These are phyloP conservation scores for Nicotiana sylvestris DNA, from an alignment of 257 asterid species.

Conservation along the genomic window DNA sequence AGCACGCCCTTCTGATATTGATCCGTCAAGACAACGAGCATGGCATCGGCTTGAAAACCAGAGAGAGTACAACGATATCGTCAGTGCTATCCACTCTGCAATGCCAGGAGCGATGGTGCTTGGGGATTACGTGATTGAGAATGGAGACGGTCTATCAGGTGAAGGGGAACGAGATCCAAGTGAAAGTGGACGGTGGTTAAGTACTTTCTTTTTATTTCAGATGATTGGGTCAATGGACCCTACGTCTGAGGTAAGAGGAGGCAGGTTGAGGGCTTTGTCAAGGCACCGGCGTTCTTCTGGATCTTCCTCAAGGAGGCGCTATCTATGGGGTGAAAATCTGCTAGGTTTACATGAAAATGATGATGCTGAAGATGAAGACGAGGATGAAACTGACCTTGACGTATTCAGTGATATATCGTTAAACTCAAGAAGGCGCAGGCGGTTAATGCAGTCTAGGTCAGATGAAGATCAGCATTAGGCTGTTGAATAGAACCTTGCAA, in stretches of 20 bases:
- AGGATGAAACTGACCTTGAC: conserved; percentile 24
- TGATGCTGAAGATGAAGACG: background rate
- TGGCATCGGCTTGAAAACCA: conserved; percentile 76
- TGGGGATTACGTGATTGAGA: conserved; percentile 82
- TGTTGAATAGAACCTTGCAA: no score
- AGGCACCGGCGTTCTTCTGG: conserved; percentile 61
- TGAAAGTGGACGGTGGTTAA: conserved; percentile 56
- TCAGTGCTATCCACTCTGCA: conserved; percentile 72
- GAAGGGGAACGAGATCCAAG: conserved; percentile 34
- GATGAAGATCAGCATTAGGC: conserved; percentile 35
- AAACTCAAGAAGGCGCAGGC: conserved; percentile 48
- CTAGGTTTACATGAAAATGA: conserved; percentile 50
- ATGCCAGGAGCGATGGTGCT: conserved; percentile 83
- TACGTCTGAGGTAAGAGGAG: conserved; percentile 47
- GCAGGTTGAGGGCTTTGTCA: conserved; percentile 58
- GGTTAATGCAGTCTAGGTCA: conserved; percentile 45
- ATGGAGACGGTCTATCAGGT: conserved; percentile 44
- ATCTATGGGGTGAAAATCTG: conserved; percentile 74
- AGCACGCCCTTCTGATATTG: conserved; percentile 75
- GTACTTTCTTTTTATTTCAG: conserved; percentile 76
- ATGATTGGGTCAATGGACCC: conserved; percentile 68
- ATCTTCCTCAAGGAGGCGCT: conserved; percentile 53
- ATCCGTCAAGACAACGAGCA: conserved; percentile 69
- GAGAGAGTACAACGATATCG: conserved; percentile 71
- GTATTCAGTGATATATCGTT: conserved; percentile 25